Conservation (phyloP, 1,284 basidiomycete genomes). For the Cutaneotrichosporon sp. region DNA sequence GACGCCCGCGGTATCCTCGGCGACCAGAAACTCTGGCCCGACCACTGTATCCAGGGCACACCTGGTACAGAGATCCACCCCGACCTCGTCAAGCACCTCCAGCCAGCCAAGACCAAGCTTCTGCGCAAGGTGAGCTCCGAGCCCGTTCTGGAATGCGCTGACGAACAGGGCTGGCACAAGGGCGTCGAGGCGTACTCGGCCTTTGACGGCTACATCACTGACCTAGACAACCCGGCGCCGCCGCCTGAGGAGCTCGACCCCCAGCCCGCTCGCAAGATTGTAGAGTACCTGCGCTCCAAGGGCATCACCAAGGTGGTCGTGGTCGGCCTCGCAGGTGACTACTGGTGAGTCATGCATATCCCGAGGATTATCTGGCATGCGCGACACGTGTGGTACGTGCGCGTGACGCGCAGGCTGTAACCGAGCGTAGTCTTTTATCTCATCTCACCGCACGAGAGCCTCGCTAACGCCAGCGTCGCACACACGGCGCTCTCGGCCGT, state of each 20-base stretch:
- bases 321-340: slow-evolving; percentile 60
- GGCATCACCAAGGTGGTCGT: slow-evolving; percentile 53
- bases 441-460: slow-evolving; percentile 11
- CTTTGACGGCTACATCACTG: slow-evolving; percentile 45
- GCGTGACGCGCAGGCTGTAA: not conserved
- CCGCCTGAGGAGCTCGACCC: slow-evolving; percentile 19
- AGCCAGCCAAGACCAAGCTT: slow-evolving; percentile 26
- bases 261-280: slow-evolving; percentile 39
- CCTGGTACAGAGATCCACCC: slow-evolving; percentile 34
- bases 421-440: not conserved
- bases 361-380: too few species aligned
- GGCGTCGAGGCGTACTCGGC: slow-evolving; percentile 57
- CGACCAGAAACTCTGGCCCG: slow-evolving; percentile 55
- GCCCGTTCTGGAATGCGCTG: too few species aligned
- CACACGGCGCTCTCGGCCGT: slow-evolving; percentile 30
- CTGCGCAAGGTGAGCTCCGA: slow-evolving; percentile 39
- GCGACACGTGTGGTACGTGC: too few species aligned
- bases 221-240: slow-evolving; percentile 14
- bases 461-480: slow-evolving; percentile 12
- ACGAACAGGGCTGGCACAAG: slow-evolving; percentile 47
- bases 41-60: slow-evolving; percentile 49
- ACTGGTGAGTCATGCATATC: too few species aligned
- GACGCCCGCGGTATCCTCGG: slow-evolving; percentile 33
- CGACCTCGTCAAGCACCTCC: slow-evolving; percentile 22
- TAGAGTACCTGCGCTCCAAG: slow-evolving; percentile 40